Evolutionary conservation across 345 rosid genomes (phyloP).

Genomic region (Physaria fendleri): DNA sequence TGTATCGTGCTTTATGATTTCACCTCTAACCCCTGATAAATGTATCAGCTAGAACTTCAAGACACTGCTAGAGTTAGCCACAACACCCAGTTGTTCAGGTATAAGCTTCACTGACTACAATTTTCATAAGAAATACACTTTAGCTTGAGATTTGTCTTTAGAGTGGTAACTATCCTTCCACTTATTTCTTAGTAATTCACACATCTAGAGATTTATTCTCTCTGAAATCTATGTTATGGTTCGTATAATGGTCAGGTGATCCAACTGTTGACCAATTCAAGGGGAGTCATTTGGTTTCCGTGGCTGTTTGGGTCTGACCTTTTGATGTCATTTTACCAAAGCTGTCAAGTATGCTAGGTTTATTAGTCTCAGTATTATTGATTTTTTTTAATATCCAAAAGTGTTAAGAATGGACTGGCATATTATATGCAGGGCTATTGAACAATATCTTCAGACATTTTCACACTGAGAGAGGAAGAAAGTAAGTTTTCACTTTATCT

Average conservation of each 20-base stretch:
- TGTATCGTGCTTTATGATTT: no score
- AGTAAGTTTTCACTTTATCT: constrained; percentile 18
- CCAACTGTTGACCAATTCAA: constrained; percentile 33
- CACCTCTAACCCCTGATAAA: no score
- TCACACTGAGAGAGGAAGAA: constrained; percentile 49
- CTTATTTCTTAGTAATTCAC: background rate
- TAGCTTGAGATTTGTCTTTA: constrained; percentile 56
- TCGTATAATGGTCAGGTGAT: constrained; percentile 44
- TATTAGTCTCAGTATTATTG: background rate
- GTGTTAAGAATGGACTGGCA: constrained; percentile 36
- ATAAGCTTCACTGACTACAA: no score
- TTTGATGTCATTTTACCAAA: constrained; percentile 46
- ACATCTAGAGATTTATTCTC: background rate
- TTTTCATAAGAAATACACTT: no score
- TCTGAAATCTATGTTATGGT: background rate
- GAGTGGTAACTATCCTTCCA: constrained; percentile 35
- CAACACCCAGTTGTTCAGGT: no score
- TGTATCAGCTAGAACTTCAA: no score
- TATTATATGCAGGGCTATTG: constrained; percentile 42
- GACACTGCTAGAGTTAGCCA: no score
- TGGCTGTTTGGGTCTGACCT: constrained; percentile 53
- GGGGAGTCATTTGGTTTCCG: constrained; percentile 40
- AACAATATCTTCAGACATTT: constrained; percentile 51
- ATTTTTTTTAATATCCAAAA: background rate
- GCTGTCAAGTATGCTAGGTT: constrained; percentile 26